Conservation (phyloP, 2,329 filamentous ascomycete species). For the Macrophomina pseudophaseolina region DNA sequence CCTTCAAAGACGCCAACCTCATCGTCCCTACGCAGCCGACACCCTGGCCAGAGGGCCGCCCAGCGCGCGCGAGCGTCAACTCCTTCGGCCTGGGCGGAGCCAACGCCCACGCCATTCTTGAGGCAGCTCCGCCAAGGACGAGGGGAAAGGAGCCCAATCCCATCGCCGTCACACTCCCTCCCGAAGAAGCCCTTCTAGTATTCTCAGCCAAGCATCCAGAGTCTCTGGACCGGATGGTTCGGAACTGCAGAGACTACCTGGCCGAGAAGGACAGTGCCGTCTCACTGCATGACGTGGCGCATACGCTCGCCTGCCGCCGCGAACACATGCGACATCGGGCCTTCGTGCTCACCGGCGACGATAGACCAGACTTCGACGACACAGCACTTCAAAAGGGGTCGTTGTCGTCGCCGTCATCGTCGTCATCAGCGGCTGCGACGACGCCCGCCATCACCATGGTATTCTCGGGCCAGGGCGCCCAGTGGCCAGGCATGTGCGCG, state of each 20-base stretch:
- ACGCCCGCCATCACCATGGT: slow-evolving; percentile 15
- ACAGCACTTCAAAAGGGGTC: no score
- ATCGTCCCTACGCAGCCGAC: slow-evolving; percentile 12
- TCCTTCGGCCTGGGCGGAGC: slow-evolving; percentile 29
- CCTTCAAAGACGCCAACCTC: not conserved
- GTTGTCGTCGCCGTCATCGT: no score
- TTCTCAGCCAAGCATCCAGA: not conserved
- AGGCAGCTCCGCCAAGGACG: no score
- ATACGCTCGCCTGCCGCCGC: slow-evolving; percentile 29
- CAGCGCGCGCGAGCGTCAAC: slow-evolving; percentile 27
- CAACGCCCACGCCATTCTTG: slow-evolving; percentile 25
- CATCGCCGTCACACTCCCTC: no score
- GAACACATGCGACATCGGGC: slow-evolving; percentile 29
- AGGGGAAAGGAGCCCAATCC: no score
- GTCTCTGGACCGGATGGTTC: not conserved
- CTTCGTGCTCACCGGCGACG: slow-evolving; percentile 26
- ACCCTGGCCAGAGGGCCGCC: not conserved
- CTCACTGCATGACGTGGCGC: slow-evolving; percentile 27
- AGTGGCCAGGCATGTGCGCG: slow-evolving; percentile 44
- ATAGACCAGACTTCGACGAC: not conserved
- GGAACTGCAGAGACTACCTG: not conserved
- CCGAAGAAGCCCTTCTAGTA: not conserved
- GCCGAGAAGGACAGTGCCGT: not conserved
- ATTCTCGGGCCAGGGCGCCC: slow-evolving; percentile 41
- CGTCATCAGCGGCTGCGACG: not conserved